Base-by-base conservation (phyloP, 371 early-diverging fungal species). In the Chytridium lagenaria region DNA sequence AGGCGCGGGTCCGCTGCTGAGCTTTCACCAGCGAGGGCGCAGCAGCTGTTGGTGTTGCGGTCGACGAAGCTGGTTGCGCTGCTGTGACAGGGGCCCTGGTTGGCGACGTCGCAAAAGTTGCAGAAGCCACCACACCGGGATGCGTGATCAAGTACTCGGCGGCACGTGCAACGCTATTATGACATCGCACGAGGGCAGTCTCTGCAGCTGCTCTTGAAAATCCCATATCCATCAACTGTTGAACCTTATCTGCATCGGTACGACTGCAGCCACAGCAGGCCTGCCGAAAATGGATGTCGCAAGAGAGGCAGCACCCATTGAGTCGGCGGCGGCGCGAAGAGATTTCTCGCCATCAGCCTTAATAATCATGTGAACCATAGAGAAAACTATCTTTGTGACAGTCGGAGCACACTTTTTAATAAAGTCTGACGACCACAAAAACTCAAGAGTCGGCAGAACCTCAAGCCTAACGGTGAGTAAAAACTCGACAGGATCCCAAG, bases 91-190 rank as follows among this genome's bases (percentile, higher is more conserved):
- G 10, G 37, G 40, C 57, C 61, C 19, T 72, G 28, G 76, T 40
- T 28, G 70, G 28, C 31, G 66, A 51, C 15, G 76, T n/a, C 36
- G 68, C 1, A 23, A 51, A 61, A 16, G 64, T 23, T 12, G 78
- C 72, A 0, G 83, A 78, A 2, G 85, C 82, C n/a, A 87, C 80
- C 28, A 86, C 78, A 39, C 88, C 86, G 5, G 94, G 94, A 73
- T 96, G 92, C n/a, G 87, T 89, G 30, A 97, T 81, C 30, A 98
- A 78, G 68, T 94, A 95, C 59, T 98, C 96, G 0, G 95, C 91
- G 0, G 98, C 98, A 26, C 95, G 86, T 19, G 87, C 87, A 0
- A 96, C 84, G 71, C 92, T 92, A 72, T 97, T 96, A 30, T 84
- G 85, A 68, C 89, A 90, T 0, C 95, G 89, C 16, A 87, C 79